Evolutionary conservation across 768 basidiomycete species (phyloP).

Genomic region (Pleurotus tuber-regium): DNA sequence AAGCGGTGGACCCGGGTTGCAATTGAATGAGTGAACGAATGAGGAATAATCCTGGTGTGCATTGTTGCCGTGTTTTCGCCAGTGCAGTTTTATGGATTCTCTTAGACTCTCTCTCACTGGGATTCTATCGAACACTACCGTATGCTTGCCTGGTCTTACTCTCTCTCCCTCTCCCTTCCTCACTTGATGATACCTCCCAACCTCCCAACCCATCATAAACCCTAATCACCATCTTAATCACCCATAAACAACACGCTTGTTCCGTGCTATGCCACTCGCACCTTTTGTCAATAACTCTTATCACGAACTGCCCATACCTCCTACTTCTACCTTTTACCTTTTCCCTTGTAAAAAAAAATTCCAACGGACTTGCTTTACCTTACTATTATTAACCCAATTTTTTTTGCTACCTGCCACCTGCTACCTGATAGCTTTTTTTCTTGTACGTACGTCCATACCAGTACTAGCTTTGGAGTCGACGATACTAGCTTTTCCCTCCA

Average conservation of each 20-base stretch:
- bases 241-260: constrained; percentile 1
- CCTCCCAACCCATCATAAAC: neutral
- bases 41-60: no score
- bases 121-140: no score
- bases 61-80: no score
- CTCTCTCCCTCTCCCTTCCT: neutral
- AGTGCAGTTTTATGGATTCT: no score
- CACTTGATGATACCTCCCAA: neutral
- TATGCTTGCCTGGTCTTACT: no score
- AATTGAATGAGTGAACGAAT: no score
- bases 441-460: neutral
- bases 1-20: no score
- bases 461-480: neutral
- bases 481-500: neutral
- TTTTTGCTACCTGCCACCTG: neutral
- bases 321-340: neutral
- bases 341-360: neutral
- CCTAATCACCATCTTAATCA: neutral
- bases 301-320: neutral
- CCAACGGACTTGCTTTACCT: neutral
- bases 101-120: no score
- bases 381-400: neutral
- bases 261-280: neutral
- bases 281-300: neutral
- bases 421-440: neutral